Conservation (phyloP, 1,284 basidiomycete genomes). For the Lentinula novae-zelandiae region DNA sequence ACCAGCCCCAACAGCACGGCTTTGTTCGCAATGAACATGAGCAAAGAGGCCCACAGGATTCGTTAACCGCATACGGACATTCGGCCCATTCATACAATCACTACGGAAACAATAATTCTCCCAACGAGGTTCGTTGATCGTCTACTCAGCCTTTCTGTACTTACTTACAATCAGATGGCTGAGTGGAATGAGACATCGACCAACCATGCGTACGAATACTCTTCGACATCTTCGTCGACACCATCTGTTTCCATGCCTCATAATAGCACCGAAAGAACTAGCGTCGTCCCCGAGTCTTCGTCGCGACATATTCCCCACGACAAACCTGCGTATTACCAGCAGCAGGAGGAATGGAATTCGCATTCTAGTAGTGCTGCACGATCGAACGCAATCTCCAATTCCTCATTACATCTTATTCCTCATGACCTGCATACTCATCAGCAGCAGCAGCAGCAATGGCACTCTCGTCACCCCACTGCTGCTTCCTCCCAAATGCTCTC, state of each 20-base stretch:
- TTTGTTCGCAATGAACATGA: background rate
- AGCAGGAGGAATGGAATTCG: conserved; percentile 9
- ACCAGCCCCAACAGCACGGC: conserved; percentile 38
- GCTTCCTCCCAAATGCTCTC: conserved; percentile 16
- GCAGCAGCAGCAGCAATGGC: conserved; percentile 14
- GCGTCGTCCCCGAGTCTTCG: conserved; percentile 5
- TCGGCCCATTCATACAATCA: background rate
- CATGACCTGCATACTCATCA: background rate
- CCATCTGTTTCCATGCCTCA: background rate
- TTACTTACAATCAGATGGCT: background rate
- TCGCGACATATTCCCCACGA: background rate
- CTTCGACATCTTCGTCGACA: background rate
- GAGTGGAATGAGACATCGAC: conserved; percentile 6
- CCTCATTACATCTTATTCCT: background rate
- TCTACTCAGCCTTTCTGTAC: background rate
- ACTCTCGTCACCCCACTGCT: conserved; percentile 15
- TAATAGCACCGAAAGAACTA: conserved; percentile 9
- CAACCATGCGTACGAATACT: conserved; percentile 1
- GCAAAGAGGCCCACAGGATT: background rate
- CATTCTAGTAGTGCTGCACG: conserved; percentile 10
- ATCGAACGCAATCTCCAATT: conserved; percentile 2
- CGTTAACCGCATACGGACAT: conserved; percentile 13
- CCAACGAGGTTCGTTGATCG: background rate
- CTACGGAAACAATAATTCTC: background rate
- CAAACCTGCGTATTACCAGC: background rate